These are phyloP conservation scores for Huiozyma sinensis DNA, from an alignment of 805 yeast species.

Conservation along the genomic window DNA sequence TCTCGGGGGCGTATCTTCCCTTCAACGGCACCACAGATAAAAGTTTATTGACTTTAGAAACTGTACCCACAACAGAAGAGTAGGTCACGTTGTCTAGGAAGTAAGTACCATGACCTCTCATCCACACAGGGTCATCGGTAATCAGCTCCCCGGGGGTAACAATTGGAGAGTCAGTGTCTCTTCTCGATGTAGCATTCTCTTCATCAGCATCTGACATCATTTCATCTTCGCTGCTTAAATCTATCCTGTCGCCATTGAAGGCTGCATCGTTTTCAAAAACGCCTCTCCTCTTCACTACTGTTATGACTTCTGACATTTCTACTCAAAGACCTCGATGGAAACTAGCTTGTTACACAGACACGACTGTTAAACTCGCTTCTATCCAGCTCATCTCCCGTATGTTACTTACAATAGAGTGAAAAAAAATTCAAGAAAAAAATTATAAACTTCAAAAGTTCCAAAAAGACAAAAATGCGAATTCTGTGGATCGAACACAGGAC, in stretches of 20 bases:
- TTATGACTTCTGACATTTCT: constrained; percentile 22
- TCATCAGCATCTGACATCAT: constrained; percentile 32
- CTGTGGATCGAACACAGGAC: constrained; percentile 86
- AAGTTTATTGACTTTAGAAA: constrained; percentile 75
- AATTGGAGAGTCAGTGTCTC: constrained; percentile 29
- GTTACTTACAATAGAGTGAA: neutral
- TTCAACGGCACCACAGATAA: constrained; percentile 76
- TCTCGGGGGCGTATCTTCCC: constrained; percentile 85
- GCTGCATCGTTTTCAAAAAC: constrained; percentile 16
- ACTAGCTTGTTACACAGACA: neutral
- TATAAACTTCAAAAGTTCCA: no score
- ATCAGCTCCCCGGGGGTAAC: constrained; percentile 95
- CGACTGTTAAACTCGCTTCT: neutral
- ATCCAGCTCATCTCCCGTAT: neutral
- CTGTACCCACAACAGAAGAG: constrained; percentile 87
- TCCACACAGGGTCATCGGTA: constrained; percentile 95
- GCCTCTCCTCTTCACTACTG: constrained; percentile 18
- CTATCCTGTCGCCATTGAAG: constrained; percentile 2
- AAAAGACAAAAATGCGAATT: constrained; percentile 36
- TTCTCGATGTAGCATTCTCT: constrained; percentile 19
- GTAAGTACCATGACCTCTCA: constrained; percentile 98
- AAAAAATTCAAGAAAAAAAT: constrained; percentile 10
- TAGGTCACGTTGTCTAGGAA: constrained; percentile 62
- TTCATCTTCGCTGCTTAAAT: constrained; percentile 20
- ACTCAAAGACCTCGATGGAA: neutral